These are phyloP conservation scores for Noccaea caerulescens DNA, from an alignment of 345 rosid genomes.

Conservation along the genomic window DNA sequence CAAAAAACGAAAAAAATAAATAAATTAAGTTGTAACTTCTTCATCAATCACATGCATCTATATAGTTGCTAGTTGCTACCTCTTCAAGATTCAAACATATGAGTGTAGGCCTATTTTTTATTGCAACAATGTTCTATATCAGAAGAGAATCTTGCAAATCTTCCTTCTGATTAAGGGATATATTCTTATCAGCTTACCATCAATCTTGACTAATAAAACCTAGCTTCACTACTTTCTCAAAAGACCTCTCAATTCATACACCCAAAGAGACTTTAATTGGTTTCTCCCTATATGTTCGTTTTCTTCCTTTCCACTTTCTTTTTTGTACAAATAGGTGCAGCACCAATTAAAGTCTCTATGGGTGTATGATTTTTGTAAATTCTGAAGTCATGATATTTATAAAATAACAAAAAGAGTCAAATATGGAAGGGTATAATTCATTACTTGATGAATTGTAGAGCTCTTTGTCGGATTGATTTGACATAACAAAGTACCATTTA, in stretches of 20 bases:
- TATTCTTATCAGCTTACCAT: too few species aligned
- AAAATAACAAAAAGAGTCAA: not conserved
- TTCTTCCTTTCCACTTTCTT: not conserved
- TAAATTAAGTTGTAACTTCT: not conserved
- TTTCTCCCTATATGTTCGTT: not conserved
- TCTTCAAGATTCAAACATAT: not conserved
- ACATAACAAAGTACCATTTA: not conserved
- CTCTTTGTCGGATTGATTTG: constrained; percentile 2
- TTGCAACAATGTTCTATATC: too few species aligned
- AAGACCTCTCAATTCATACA: too few species aligned
- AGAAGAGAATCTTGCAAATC: too few species aligned
- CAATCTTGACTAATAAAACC: too few species aligned
- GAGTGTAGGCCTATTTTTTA: too few species aligned
- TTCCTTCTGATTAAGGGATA: too few species aligned
- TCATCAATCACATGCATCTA: not conserved
- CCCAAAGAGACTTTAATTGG: not conserved
- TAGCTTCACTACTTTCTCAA: too few species aligned
- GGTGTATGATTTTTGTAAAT: too few species aligned
- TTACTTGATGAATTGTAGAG: not conserved
- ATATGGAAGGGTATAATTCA: not conserved
- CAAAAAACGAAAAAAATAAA: not conserved
- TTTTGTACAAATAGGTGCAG: not conserved
- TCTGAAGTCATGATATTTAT: not conserved
- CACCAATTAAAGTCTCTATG: too few species aligned
- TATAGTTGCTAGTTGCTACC: not conserved